These are phyloP conservation scores for Brettanomyces bruxellensis DNA, from an alignment of 805 yeast species.

Conservation along the genomic window DNA sequence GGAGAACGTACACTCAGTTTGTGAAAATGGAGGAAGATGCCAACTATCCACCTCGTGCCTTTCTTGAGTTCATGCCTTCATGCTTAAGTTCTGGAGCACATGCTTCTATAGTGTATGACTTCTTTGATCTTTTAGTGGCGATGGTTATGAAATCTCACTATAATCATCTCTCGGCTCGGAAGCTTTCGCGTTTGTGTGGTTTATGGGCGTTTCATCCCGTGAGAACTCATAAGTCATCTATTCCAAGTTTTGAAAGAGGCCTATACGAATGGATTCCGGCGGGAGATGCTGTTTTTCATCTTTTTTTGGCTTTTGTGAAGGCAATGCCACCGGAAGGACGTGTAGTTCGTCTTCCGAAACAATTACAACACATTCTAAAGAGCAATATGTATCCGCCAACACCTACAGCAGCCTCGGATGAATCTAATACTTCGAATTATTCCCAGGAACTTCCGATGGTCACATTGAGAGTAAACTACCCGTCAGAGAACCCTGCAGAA, in stretches of 20 bases:
- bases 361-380: constrained; percentile 55
- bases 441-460: constrained; percentile 29
- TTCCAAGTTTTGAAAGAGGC: constrained; percentile 53
- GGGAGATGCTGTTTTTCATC: constrained; percentile 78
- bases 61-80: constrained; percentile 74
- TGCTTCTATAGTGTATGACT: constrained; percentile 83
- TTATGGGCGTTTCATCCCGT: constrained; percentile 67
- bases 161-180: constrained; percentile 72
- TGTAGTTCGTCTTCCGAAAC: constrained; percentile 48
- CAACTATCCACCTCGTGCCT: constrained; percentile 63
- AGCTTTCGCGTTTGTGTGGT: constrained; percentile 73
- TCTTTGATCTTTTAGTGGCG: constrained; percentile 70
- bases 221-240: constrained; percentile 27
- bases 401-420: constrained; percentile 19
- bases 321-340: constrained; percentile 64
- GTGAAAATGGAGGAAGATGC: constrained; percentile 55
- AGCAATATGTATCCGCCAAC: constrained; percentile 73
- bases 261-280: constrained; percentile 70
- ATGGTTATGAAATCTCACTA: constrained; percentile 71
- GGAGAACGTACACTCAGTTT: constrained; percentile 74
- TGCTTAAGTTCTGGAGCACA: constrained; percentile 79
- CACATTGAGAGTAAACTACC: constrained; percentile 29
- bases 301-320: constrained; percentile 65
- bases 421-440: constrained; percentile 14
- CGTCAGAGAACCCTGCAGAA: constrained; percentile 44